Evolutionary conservation across 164 flowering plant species (phyloP), one percentile per base, ranked within the genome.

Genomic region (Cinnamomum micranthum): DNA sequence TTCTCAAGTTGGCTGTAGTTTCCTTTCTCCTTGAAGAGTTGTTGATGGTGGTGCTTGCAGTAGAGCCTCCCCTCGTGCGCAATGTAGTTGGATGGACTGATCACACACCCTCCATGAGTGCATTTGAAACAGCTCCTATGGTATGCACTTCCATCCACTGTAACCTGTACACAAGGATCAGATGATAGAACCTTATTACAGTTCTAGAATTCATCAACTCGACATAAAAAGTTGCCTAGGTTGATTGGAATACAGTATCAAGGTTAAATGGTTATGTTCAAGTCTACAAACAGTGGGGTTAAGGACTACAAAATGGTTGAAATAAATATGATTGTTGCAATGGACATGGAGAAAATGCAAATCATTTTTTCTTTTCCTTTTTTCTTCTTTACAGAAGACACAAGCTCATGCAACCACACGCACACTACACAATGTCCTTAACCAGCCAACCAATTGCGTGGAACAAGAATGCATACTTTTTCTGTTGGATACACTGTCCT

Each of bases 51-150:
- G 82, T 94, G 97, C 78, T 84, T 91, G 88, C 96, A 91, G 86
- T 91, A 92, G 65, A 94, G 91, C 22, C 84, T 87, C 31, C 95
- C 95, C 76, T 95, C 95, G 31, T 93, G 97, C 65, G 97, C 97
- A 68, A 95, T 89, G 82, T 92, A 95, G 84, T 88, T 95, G 28
- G 98, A 92, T 52, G 97, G 95, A 79, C 97, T 95, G 50, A 95
- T 95, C 3, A 83, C 82, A 70, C 98, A 95, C 0, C 97, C 98
- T 82, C 98, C 98, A 81, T 87, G 90, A 69, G 80, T 87, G 85
- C 98, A 95, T 77, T 90, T 95, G 90, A 95, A 95, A 79, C 98
- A 95, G 82, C 87, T 84, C 86, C 74, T 90, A 83, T 95, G 98
- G 83, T 95, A 95, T 59, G 88, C 76, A 50, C 82, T 86, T 69